Percentiles rank a stretch among this genome's conserved stretches.
These are phyloP conservation scores for Protomyces inundatus DNA, from an alignment of 1,139 yeast genomes.

Conservation along the genomic window DNA sequence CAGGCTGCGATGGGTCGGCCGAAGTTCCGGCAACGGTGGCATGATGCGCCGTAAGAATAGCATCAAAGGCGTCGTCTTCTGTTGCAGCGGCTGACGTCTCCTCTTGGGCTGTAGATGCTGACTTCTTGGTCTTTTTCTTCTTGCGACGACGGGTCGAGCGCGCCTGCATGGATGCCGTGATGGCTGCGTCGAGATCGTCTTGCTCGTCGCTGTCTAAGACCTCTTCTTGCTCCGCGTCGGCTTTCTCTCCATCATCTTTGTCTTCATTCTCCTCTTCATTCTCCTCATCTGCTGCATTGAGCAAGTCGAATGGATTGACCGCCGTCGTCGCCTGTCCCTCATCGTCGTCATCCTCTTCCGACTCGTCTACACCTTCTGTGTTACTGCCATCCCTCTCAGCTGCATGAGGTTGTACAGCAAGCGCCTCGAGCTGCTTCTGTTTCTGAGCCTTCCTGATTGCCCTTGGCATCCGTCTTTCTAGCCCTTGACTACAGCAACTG, in stretches of 20 bases:
- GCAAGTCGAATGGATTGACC: conserved; percentile 22
- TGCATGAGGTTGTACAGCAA: background rate
- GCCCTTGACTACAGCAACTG: background rate
- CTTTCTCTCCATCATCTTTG: background rate
- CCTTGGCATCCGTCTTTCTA: conserved; percentile 1
- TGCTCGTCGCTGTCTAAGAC: background rate
- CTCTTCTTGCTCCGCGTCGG: background rate
- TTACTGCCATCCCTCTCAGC: background rate
- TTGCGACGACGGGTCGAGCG: conserved; percentile 1
- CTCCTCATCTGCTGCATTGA: background rate
- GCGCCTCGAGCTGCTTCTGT: conserved; percentile 3
- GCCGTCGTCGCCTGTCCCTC: background rate
- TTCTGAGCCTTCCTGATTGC: conserved; percentile 18
- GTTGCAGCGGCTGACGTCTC: background rate
- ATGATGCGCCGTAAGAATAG: conserved; percentile 16
- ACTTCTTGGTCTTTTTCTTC: conserved; percentile 23
- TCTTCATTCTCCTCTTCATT: background rate
- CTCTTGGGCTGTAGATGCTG: background rate
- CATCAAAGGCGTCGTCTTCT: conserved; percentile 13
- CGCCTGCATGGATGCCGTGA: background rate
- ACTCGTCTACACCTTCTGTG: background rate
- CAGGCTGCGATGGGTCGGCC: background rate
- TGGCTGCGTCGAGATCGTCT: background rate
- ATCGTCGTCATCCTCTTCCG: conserved; percentile 9
- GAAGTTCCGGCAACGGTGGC: background rate